Percentiles rank a stretch among this genome's conserved stretches.
Evolutionary conservation across 495 filamentous ascomycete species (phyloP).

Genomic region (Rhypophila decipiens): DNA sequence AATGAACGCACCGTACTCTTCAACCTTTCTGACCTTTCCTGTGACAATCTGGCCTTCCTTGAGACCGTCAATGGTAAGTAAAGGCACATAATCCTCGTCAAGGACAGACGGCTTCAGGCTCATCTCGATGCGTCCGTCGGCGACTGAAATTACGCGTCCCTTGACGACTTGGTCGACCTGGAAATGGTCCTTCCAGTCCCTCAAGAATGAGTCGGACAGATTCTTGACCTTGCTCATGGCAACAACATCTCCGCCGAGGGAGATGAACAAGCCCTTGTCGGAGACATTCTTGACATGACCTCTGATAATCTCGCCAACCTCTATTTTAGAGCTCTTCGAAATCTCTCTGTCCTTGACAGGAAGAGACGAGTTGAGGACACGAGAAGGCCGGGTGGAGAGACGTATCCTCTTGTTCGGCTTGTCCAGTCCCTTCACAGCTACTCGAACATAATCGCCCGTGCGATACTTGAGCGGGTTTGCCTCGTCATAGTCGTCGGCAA

Average conservation of each 20-base stretch:
- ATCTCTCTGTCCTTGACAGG: conserved; percentile 79
- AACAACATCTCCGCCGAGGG: conserved; percentile 69
- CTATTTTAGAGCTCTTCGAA: conserved; percentile 57
- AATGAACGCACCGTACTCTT: conserved; percentile 92
- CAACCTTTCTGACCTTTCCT: conserved; percentile 85
- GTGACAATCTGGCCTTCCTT: conserved; percentile 73
- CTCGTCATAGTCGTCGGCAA: conserved; percentile 80
- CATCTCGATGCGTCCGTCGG: conserved; percentile 73
- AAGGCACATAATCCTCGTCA: conserved; percentile 69
- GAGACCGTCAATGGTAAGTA: conserved; percentile 62
- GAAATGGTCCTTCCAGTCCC: conserved; percentile 91
- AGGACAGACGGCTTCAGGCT: conserved; percentile 79
- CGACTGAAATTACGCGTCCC: conserved; percentile 68
- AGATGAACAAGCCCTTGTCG: conserved; percentile 80
- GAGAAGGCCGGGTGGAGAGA: conserved; percentile 80
- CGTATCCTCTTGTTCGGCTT: conserved; percentile 72
- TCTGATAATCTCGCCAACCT: conserved; percentile 71
- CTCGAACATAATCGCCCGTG: conserved; percentile 80
- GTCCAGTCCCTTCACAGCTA: conserved; percentile 76
- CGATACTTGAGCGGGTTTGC: conserved; percentile 52
- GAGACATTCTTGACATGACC: conserved; percentile 85
- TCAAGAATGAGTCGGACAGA: conserved; percentile 82
- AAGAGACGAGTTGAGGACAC: conserved; percentile 77
- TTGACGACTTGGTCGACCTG: conserved; percentile 82
- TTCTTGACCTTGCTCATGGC: conserved; percentile 79